A percentile compares a stretch with the other conserved stretches of the same genome.
Conservation (phyloP, 2,329 filamentous ascomycete species). For the Monilinia polystroma region DNA sequence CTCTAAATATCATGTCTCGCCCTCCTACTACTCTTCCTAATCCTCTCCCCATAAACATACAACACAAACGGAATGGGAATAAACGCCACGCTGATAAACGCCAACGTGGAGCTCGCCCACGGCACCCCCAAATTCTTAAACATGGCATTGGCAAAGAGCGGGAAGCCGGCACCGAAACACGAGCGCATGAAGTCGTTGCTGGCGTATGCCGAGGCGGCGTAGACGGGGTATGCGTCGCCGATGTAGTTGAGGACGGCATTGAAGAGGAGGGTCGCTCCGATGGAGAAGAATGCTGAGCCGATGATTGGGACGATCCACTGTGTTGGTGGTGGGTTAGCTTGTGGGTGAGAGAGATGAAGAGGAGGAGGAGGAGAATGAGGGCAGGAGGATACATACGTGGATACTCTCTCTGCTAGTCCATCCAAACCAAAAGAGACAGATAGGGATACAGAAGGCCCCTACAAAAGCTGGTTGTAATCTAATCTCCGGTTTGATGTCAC, state of each 20-base stretch:
- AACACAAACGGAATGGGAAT: conserved; percentile 64
- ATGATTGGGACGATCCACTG: conserved; percentile 59
- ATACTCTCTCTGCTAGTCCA: conserved; percentile 51
- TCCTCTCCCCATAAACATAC: conserved; percentile 57
- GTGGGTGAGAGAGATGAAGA: too few species aligned
- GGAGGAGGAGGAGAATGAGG: too few species aligned
- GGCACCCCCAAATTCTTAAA: conserved; percentile 52
- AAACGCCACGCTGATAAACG: conserved; percentile 55
- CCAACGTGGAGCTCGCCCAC: conserved; percentile 61
- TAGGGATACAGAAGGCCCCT: conserved; percentile 52
- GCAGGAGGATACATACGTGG: conserved; percentile 8
- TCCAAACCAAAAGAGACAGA: conserved; percentile 56
- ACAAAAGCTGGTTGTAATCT: conserved; percentile 55
- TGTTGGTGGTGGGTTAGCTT: conserved; percentile 34
- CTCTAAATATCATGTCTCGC: conserved; percentile 18
- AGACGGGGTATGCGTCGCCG: conserved; percentile 42
- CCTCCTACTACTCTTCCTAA: conserved; percentile 43
- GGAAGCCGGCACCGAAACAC: conserved; percentile 41
- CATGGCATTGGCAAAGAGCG: conserved; percentile 37
- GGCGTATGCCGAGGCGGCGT: conserved; percentile 43
- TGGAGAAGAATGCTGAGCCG: conserved; percentile 46
- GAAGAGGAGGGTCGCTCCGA: conserved; percentile 49
- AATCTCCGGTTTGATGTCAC: conserved; percentile 52
- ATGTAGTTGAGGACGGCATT: conserved; percentile 48
- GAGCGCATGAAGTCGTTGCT: conserved; percentile 43